Evolutionary conservation across 2,329 filamentous ascomycete species (phyloP).

Genomic region (Stemphylium lycopersici): DNA sequence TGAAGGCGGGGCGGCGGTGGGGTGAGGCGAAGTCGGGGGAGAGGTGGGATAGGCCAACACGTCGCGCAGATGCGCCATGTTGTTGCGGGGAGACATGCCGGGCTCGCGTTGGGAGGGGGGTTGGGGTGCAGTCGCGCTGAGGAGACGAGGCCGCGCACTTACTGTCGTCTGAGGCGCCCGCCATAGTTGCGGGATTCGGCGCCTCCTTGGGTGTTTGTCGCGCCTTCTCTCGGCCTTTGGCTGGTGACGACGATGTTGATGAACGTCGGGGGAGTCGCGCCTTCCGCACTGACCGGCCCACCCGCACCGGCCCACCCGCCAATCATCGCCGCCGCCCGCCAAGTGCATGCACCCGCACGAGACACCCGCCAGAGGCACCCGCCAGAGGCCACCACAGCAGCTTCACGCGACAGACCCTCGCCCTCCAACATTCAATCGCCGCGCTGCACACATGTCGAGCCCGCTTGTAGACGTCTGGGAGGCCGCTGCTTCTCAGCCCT

Average conservation of each 20-base stretch:
- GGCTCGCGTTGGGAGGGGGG: not conserved
- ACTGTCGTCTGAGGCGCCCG: slow-evolving; percentile 47
- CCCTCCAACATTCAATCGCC: slow-evolving; percentile 22
- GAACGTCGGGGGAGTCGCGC: slow-evolving; percentile 27
- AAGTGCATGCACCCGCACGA: no score
- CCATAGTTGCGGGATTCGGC: slow-evolving; percentile 34
- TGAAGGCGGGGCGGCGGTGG: slow-evolving; percentile 3
- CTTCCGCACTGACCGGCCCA: slow-evolving; percentile 21
- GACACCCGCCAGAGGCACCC: slow-evolving; percentile 27
- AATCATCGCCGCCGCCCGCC: not conserved
- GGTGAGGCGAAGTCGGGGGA: slow-evolving; percentile 13
- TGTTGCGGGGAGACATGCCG: slow-evolving; percentile 14
- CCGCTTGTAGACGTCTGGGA: slow-evolving; percentile 86
- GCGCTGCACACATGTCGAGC: slow-evolving; percentile 44
- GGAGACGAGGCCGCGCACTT: slow-evolving; percentile 20
- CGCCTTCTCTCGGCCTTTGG: slow-evolving; percentile 13
- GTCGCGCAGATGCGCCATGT: slow-evolving; percentile 18
- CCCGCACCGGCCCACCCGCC: slow-evolving; percentile 15
- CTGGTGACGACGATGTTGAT: slow-evolving; percentile 9
- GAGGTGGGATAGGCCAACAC: slow-evolving; percentile 31
- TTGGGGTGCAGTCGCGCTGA: not conserved
- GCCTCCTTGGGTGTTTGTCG: slow-evolving; percentile 13
- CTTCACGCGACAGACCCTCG: slow-evolving; percentile 13
- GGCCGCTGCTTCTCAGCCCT: slow-evolving; percentile 86
- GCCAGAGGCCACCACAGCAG: slow-evolving; percentile 37